A percentile compares a stretch with the other conserved stretches of the same genome.
Evolutionary conservation across 208 protist species (phyloP).

Genomic region (Leishmania major): DNA sequence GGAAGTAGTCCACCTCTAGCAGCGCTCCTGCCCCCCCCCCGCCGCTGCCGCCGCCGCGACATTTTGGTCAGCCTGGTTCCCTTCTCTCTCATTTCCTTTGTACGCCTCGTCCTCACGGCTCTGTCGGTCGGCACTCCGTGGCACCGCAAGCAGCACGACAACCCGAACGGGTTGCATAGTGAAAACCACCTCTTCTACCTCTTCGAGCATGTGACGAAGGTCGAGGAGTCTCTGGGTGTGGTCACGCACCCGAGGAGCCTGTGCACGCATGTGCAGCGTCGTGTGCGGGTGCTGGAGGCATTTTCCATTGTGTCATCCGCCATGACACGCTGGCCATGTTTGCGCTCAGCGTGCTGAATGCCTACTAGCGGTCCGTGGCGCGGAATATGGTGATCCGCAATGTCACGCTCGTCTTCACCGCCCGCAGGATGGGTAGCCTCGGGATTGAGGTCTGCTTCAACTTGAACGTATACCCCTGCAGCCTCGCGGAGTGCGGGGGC

Average conservation of each 20-base stretch:
- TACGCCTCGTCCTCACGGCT: slow-evolving; percentile 50
- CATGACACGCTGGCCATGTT: slow-evolving; percentile 37
- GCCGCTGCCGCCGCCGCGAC: slow-evolving; percentile 45
- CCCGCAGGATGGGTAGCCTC: slow-evolving; percentile 39
- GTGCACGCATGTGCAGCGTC: slow-evolving; percentile 44
- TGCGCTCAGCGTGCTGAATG: slow-evolving; percentile 42
- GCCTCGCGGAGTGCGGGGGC: slow-evolving; percentile 52
- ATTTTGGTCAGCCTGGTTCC: slow-evolving; percentile 49
- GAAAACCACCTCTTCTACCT: slow-evolving; percentile 48
- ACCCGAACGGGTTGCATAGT: slow-evolving; percentile 28
- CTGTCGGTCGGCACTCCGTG: slow-evolving; percentile 67
- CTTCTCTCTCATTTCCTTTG: slow-evolving; percentile 36
- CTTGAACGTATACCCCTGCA: slow-evolving; percentile 77
- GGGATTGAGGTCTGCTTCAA: slow-evolving; percentile 57
- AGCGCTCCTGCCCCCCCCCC: slow-evolving; percentile 41
- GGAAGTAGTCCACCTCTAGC: slow-evolving; percentile 5
- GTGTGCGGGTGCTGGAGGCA: slow-evolving; percentile 49
- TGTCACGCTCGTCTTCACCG: slow-evolving; percentile 37
- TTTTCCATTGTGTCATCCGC: slow-evolving; percentile 50
- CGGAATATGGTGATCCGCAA: slow-evolving; percentile 28
- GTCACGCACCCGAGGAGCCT: slow-evolving; percentile 31
- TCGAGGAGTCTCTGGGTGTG: slow-evolving; percentile 26
- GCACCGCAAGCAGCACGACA: slow-evolving; percentile 71
- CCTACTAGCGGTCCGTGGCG: slow-evolving; percentile 18
- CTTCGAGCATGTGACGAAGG: slow-evolving; percentile 47